phyloP scores from a whole-genome alignment of 108 stramenopile genomes.

The Poteriospumella lacustris region DNA sequence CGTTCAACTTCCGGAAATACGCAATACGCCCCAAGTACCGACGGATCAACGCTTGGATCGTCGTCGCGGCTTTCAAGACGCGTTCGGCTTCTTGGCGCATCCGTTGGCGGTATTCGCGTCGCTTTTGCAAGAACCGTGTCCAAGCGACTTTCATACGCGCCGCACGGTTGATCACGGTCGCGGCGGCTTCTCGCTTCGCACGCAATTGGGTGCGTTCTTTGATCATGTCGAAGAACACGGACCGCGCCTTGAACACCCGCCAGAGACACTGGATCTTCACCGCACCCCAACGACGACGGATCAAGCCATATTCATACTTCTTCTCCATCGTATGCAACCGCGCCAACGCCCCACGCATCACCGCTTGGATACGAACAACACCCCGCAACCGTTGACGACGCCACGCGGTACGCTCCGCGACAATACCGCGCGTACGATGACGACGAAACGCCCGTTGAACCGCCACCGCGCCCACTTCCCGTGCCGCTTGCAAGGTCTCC shows the following conservation, averaged over 20 bases:
- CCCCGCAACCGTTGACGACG: neutral
- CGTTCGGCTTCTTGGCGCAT: neutral
- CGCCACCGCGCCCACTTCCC: neutral
- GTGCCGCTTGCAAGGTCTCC: neutral
- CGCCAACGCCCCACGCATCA: neutral
- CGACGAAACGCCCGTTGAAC: slow-evolving; percentile 21
- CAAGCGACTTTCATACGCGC: neutral
- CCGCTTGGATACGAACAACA: neutral
- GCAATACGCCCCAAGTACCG: neutral
- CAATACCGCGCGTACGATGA: neutral
- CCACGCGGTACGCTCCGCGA: neutral
- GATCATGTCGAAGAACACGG: neutral
- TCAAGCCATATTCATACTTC: neutral
- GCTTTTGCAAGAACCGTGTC: neutral
- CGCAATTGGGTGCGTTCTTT: neutral
- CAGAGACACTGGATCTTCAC: neutral
- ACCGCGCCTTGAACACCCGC: neutral
- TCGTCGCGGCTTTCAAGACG: neutral
- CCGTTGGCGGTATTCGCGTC: neutral
- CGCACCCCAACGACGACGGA: neutral
- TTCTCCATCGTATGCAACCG: neutral
- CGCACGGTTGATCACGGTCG: neutral
- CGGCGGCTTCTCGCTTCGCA: neutral
- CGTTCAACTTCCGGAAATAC: neutral
- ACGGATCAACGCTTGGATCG: slow-evolving; percentile 1